Percentiles rank a stretch among this genome's conserved stretches.
Evolutionary conservation across 2,329 filamentous ascomycete species (phyloP).

Genomic region (Trichophyton mentagrophytes): DNA sequence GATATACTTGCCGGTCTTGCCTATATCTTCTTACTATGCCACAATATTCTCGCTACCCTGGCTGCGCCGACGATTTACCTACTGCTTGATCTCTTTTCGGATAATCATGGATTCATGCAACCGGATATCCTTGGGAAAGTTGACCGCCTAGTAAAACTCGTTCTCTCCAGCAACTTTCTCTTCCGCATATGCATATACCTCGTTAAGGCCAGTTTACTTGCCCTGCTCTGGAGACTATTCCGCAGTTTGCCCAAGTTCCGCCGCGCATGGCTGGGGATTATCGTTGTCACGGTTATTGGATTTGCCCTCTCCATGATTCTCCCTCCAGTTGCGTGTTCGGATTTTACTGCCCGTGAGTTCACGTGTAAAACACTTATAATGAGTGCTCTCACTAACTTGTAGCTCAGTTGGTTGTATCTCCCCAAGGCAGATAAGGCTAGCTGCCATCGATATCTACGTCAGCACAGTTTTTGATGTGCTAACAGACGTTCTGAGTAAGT

Average conservation of each 20-base stretch:
- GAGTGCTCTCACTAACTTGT: neutral
- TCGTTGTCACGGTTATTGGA: neutral
- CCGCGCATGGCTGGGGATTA: slow-evolving; percentile 2
- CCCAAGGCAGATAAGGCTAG: neutral
- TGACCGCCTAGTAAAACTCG: neutral
- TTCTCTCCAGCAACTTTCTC: slow-evolving; percentile 4
- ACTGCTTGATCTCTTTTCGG: slow-evolving; percentile 3
- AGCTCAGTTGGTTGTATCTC: neutral
- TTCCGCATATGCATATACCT: slow-evolving; percentile 5
- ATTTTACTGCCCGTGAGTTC: slow-evolving; percentile 6
- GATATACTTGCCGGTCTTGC: slow-evolving; percentile 8
- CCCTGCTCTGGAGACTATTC: slow-evolving; percentile 10
- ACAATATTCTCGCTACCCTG: slow-evolving; percentile 5
- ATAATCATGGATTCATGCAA: neutral
- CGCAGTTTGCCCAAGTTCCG: slow-evolving; percentile 4
- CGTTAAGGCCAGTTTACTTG: slow-evolving; percentile 10
- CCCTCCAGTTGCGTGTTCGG: slow-evolving; percentile 3
- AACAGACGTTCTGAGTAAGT: neutral
- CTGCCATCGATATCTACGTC: neutral
- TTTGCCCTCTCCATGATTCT: neutral
- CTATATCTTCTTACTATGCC: slow-evolving; percentile 6
- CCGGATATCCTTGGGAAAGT: neutral
- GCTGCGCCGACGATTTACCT: slow-evolving; percentile 7
- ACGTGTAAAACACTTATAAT: too few relatives aligned
- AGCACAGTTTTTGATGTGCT: neutral